Evolutionary conservation across 1,139 yeast species (phyloP), one percentile per base, ranked within the genome.

Genomic region (Lodderomyces margitis): DNA sequence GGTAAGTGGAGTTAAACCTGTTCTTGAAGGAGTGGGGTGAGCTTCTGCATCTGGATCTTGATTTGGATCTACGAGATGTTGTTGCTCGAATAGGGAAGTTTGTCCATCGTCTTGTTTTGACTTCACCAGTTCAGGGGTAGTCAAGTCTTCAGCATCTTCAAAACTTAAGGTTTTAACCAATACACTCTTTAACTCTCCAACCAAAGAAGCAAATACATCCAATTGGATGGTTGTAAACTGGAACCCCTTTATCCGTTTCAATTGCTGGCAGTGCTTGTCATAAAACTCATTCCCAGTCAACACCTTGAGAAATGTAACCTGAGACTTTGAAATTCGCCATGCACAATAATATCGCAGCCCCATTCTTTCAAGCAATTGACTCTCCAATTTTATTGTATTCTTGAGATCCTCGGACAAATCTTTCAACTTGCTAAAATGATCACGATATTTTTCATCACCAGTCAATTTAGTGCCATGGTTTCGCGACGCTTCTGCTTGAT

Each of bases 301-400:
- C 4, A 52, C 44, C 17, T 54, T 52, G 23, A 62, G 45, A 28
- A 64, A 40, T 27, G 52, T 57, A 1, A 55, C 46, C 27, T 64
- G 66, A 1, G 66, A 62, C 41, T 61, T 63, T 21, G 60, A 50
- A 8, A 63, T 52, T 51, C 68, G 53, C 71, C 79, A 76, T 4
- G 85, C 80, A 51, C 76, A 78, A 40, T 74, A 75, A 51, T 78
- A 80, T 42, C 74, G 65, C 2, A 58, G 58, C 5, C 60, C 50
- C 20, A 58, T 51, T 30, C 48, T 50, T 21, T 54, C 49, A 36
- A 58, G 42, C n/a, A 53, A 28, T n/a, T 25, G 30, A n/a, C 9
- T 25, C 6, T 24, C 11, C 34, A 24, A 19, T 10, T 12, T 25
- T 25, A 25, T 30, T 17, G 23, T 14, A 5, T 16, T 16, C 9